Evolutionary conservation across 208 protist species (phyloP).

Genomic region (Trypanosoma lewisi): DNA sequence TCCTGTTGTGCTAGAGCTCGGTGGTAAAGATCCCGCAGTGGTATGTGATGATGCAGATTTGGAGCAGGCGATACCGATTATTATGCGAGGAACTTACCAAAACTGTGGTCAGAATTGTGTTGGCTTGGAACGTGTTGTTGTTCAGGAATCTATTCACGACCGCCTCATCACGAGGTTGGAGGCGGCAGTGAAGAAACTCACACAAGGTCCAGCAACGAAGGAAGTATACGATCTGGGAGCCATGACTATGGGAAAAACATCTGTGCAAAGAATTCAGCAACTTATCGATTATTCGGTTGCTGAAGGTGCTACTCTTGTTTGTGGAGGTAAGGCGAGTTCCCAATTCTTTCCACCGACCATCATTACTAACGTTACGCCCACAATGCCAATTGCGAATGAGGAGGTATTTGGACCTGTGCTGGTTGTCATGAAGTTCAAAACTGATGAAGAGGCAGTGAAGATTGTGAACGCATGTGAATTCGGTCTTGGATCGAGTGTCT

Average conservation of each 20-base stretch:
- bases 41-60: conserved; percentile 91
- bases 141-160: conserved; percentile 90
- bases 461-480: conserved; percentile 90
- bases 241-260: conserved; percentile 91
- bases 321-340: conserved; percentile 68
- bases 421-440: conserved; percentile 86
- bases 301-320: conserved; percentile 84
- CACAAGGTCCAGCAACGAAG: conserved; percentile 81
- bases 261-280: conserved; percentile 89
- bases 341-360: conserved; percentile 92
- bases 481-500: conserved; percentile 90
- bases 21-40: conserved; percentile 94
- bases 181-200: conserved; percentile 51
- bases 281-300: conserved; percentile 88
- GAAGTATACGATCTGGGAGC: conserved; percentile 85
- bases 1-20: conserved; percentile 93
- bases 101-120: conserved; percentile 95
- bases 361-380: conserved; percentile 83
- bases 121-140: conserved; percentile 81
- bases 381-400: conserved; percentile 90
- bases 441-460: conserved; percentile 81
- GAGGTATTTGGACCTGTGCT: conserved; percentile 95
- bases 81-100: conserved; percentile 90
- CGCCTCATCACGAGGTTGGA: conserved; percentile 64
- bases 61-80: conserved; percentile 82